These are phyloP conservation scores for Juncus effusus DNA, from an alignment of 176 grass and related monocot genomes.

Conservation along the genomic window DNA sequence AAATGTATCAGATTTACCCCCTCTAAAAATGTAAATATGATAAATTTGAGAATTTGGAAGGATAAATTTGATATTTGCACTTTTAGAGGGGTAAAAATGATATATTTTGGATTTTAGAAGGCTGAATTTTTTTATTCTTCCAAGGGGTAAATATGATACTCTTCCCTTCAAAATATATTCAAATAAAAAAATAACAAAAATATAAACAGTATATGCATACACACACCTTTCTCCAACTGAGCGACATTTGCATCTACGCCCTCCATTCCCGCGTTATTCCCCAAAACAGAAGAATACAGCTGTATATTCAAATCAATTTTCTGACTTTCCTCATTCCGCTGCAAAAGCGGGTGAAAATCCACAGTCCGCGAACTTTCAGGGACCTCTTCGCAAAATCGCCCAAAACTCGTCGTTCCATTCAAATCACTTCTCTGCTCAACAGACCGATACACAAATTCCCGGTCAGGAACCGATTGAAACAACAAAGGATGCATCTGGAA, in stretches of 20 bases:
- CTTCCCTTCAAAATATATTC: no score
- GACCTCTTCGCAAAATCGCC: slow-evolving; percentile 16
- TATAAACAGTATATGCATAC: no score
- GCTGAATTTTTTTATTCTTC: no score
- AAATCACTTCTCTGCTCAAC: not conserved
- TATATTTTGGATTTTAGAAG: no score
- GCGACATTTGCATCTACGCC: slow-evolving; percentile 13
- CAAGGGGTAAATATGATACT: no score
- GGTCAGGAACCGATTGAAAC: slow-evolving; percentile 64
- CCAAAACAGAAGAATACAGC: slow-evolving; percentile 44
- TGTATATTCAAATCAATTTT: slow-evolving; percentile 77
- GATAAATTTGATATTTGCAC: no score
- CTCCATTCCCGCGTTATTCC: slow-evolving; percentile 5
- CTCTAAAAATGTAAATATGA: no score
- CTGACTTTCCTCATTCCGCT: slow-evolving; percentile 46
- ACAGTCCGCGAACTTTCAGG: slow-evolving; percentile 56
- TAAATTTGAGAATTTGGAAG: no score
- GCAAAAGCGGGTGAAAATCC: slow-evolving; percentile 85
- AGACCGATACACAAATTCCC: slow-evolving; percentile 17
- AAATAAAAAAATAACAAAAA: no score
- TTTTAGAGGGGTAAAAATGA: no score
- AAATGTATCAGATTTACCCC: no score
- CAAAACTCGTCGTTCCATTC: slow-evolving; percentile 11
- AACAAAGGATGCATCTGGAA: slow-evolving; percentile 92
- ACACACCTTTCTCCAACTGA: slow-evolving; percentile 11